phyloP scores from a whole-genome alignment of 139 green algal genomes.

The Bryopsis sp. region DNA sequence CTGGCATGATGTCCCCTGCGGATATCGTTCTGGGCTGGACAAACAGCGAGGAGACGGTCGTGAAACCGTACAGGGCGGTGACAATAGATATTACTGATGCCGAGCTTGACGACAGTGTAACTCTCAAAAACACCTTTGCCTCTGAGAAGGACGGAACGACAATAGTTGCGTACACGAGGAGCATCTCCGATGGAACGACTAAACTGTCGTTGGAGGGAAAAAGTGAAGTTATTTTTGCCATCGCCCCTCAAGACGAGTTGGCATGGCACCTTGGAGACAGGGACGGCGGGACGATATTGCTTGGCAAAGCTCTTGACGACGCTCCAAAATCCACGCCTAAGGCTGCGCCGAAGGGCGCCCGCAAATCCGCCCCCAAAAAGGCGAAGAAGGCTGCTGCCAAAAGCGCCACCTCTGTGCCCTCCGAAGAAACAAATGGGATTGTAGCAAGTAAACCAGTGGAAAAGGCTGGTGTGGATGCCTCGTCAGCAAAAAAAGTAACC shows the following conservation, averaged over 20 bases:
- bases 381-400: no score
- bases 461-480: no score
- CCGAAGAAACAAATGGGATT: no score
- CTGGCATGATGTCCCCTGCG: not conserved
- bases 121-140: not conserved
- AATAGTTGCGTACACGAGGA: not conserved
- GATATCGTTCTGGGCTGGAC: not conserved
- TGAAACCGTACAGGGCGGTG: not conserved
- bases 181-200: not conserved
- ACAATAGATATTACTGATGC: not conserved
- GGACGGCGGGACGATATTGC: no score
- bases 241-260: not conserved
- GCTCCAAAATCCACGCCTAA: no score
- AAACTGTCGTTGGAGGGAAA: not conserved
- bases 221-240: slow-evolving; percentile 4
- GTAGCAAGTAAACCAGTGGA: no score
- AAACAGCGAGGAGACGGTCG: not conserved
- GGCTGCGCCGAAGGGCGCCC: no score
- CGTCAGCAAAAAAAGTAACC: no score
- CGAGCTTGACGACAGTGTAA: not conserved
- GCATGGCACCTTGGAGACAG: no score
- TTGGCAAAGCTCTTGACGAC: no score
- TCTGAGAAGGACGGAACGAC: not conserved
- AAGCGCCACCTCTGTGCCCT: no score
- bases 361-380: no score